Base-by-base conservation (phyloP, 75 land plant species). In the Azolla pinnata region DNA sequence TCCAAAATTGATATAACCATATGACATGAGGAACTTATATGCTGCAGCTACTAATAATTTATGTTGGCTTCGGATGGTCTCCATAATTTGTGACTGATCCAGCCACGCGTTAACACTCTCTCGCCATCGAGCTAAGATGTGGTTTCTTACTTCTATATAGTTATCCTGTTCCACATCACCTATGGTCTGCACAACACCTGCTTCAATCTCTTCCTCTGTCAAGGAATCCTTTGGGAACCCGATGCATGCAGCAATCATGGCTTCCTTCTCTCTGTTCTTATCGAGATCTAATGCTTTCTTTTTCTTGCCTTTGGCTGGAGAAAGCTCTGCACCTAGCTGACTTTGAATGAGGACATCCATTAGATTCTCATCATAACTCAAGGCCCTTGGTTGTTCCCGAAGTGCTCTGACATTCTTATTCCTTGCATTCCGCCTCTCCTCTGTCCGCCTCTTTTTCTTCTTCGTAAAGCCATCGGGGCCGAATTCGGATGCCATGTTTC, bases 91-190 rank as follows among this genome's bases (percentile, higher is more conserved):
- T 27, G 73, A 74, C 53, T 79, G 70, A 2, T 68, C 62, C n/a
- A 95, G 70, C 77, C 81, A 95, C 25, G 52, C 61, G 28, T 64
- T 65, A 7, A 85, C 82, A 56, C 86, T 85, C 23, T 83, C 85
- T 14, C 99, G 61, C 99, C 99, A 95, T 50, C 61, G 63, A 0
- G 87, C 76, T 32, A 92, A 68, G 24, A 88, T 85, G 63, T 88
- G 95, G 65, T 89, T 95, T 34, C 99, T 54, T 57, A 95, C 85
- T 12, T 80, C 62, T 35, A 86, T 86, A 49, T 93, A 93, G 61
- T 90, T 88, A 14, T 79, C 96, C 81, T 93, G 98, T 69, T 95
- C 99, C 32, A 81, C 72, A 9, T 91, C 87, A 17, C 98, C 96
- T 17, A 90, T 52, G 18, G 54, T 34, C 1, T 70, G 32, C 42